These are phyloP conservation scores for Marchantia paleacea DNA, from an alignment of 225 moss, liverwort and hornwort species.

Conservation along the genomic window DNA sequence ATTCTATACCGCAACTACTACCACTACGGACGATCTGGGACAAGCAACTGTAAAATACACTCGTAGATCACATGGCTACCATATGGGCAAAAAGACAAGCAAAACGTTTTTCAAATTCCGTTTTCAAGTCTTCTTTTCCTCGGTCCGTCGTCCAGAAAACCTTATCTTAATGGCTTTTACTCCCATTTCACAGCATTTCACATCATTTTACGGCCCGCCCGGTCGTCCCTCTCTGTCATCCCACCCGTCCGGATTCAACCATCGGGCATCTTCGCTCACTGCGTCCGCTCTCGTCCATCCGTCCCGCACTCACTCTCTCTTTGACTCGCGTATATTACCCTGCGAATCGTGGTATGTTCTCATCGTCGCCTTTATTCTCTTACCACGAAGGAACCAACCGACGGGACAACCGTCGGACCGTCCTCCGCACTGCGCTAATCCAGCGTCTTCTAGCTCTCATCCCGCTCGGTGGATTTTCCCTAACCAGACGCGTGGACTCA, in stretches of 20 bases:
- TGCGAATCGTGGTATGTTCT: no score
- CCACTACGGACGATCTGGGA: constrained; percentile 5
- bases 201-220: background rate
- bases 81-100: constrained; percentile 6
- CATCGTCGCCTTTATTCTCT: background rate
- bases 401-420: no score
- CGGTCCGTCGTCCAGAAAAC: background rate
- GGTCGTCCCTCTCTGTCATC: background rate
- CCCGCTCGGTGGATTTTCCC: no score
- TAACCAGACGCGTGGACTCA: no score
- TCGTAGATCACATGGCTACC: constrained; percentile 14
- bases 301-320: background rate
- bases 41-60: constrained; percentile 14
- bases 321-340: background rate
- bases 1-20: constrained; percentile 6
- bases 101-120: constrained; percentile 10
- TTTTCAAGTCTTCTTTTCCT: background rate
- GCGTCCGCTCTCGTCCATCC: background rate
- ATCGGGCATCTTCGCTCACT: background rate
- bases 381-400: no score
- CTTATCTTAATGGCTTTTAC: background rate
- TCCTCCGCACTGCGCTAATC: no score
- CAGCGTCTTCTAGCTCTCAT: no score
- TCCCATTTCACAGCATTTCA: background rate
- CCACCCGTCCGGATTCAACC: background rate